Evolutionary conservation across 768 basidiomycete genomes (phyloP).

Genomic region (Tremella yokohamensis): DNA sequence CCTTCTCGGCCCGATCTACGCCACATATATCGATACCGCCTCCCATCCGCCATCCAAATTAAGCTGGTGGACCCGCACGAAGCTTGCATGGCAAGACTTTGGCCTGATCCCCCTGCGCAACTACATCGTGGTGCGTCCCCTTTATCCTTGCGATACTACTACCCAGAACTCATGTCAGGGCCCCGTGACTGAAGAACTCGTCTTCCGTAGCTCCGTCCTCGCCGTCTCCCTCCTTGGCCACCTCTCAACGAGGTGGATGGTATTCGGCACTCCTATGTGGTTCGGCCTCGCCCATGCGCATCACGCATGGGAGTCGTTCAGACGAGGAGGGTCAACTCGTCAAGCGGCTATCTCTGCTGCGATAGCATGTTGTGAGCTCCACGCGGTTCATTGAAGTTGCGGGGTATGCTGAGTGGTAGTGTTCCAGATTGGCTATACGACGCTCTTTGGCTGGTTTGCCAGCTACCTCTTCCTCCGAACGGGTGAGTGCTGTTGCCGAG

Average conservation of each 20-base stretch:
- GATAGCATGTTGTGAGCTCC: slow-evolving; percentile 52
- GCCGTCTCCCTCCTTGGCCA: slow-evolving; percentile 68
- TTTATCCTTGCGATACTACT: background rate
- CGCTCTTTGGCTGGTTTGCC: slow-evolving; percentile 83
- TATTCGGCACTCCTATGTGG: slow-evolving; percentile 75
- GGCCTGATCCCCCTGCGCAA: slow-evolving; percentile 65
- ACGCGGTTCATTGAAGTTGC: background rate
- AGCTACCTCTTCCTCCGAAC: slow-evolving; percentile 83
- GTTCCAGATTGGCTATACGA: slow-evolving; percentile 86
- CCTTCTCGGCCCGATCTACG: slow-evolving; percentile 74
- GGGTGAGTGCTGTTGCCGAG: slow-evolving; percentile 48
- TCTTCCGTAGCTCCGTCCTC: slow-evolving; percentile 81
- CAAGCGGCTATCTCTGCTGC: slow-evolving; percentile 63
- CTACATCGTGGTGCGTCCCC: slow-evolving; percentile 56
- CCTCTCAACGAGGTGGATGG: slow-evolving; percentile 59
- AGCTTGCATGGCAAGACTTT: slow-evolving; percentile 13
- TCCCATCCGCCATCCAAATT: slow-evolving; percentile 51
- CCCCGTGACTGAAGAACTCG: slow-evolving; percentile 87
- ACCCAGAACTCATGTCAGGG: slow-evolving; percentile 56
- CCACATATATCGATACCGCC: slow-evolving; percentile 41
- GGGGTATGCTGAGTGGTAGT: slow-evolving; percentile 54
- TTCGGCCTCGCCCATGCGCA: slow-evolving; percentile 92
- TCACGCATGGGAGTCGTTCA: slow-evolving; percentile 83
- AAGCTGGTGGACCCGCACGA: slow-evolving; percentile 30
- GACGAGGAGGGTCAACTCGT: slow-evolving; percentile 65